These are phyloP conservation scores for Martensiomyces pterosporus DNA, from an alignment of 192 early-diverging fungal species.

Conservation along the genomic window DNA sequence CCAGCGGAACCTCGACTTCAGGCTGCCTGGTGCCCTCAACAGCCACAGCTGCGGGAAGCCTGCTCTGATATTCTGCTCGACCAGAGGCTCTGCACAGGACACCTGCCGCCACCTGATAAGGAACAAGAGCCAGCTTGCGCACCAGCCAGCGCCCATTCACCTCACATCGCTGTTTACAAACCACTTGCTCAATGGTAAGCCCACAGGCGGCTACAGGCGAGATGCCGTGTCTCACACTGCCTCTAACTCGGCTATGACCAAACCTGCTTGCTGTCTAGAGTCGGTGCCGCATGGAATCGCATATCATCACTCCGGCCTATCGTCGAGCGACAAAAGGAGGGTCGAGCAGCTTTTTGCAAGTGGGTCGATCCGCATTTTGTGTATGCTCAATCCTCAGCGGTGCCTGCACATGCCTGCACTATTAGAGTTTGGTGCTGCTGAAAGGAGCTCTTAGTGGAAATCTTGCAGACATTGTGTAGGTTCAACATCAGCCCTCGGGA, in stretches of 20 bases:
- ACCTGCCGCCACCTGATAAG: slow-evolving; percentile 24
- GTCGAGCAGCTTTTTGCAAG: slow-evolving; percentile 57
- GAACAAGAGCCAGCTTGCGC: slow-evolving; percentile 11
- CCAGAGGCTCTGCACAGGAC: slow-evolving; percentile 42
- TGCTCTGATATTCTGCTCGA: slow-evolving; percentile 45
- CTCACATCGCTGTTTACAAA: slow-evolving; percentile 22
- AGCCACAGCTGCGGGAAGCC: slow-evolving; percentile 23
- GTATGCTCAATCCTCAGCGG: too few relatives aligned
- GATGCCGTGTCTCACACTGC: too few relatives aligned
- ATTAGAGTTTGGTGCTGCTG: too few relatives aligned
- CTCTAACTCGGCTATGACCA: neutral
- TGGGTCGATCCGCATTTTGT: slow-evolving; percentile 54
- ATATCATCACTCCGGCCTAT: slow-evolving; percentile 66
- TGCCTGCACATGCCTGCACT: too few relatives aligned
- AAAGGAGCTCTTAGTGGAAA: too few relatives aligned
- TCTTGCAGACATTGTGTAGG: too few relatives aligned
- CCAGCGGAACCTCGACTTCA: slow-evolving; percentile 55
- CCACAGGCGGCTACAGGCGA: too few relatives aligned
- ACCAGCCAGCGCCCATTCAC: slow-evolving; percentile 11
- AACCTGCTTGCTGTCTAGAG: slow-evolving; percentile 22
- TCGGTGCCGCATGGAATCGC: slow-evolving; percentile 58
- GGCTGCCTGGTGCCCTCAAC: slow-evolving; percentile 38
- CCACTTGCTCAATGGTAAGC: slow-evolving; percentile 26
- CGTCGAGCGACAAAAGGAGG: slow-evolving; percentile 26
- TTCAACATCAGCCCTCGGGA: slow-evolving; percentile 71